These are phyloP conservation scores for Drechslerella coelobrocha DNA, from an alignment of 2,329 filamentous ascomycete species.

Conservation along the genomic window DNA sequence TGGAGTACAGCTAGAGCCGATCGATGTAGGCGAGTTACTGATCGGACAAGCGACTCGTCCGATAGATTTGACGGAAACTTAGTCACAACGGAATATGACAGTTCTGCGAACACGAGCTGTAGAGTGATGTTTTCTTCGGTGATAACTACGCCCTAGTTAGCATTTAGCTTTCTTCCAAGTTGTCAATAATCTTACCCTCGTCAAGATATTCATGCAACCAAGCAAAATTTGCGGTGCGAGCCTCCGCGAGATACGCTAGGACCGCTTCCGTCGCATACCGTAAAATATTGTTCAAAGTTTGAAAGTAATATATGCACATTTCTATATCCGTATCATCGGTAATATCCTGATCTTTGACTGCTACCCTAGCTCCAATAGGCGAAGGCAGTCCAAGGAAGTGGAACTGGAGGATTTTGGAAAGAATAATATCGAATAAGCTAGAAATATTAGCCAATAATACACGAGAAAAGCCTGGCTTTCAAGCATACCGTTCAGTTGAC, in stretches of 20 bases:
- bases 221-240: slow-evolving; percentile 12
- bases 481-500: slow-evolving; percentile 59
- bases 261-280: slow-evolving; percentile 60
- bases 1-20: slow-evolving; percentile 73
- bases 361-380: slow-evolving; percentile 54
- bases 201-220: slow-evolving; percentile 46
- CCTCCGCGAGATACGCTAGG: slow-evolving; percentile 29
- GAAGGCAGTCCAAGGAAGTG: slow-evolving; percentile 61
- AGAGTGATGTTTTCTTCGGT: slow-evolving; percentile 66
- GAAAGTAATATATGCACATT: slow-evolving; percentile 78
- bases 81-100: slow-evolving; percentile 64
- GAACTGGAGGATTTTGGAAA: slow-evolving; percentile 66
- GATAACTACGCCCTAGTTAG: slow-evolving; percentile 17
- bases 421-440: slow-evolving; percentile 69
- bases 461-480: slow-evolving; percentile 45
- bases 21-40: slow-evolving; percentile 73
- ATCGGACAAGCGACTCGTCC: slow-evolving; percentile 57
- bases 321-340: slow-evolving; percentile 72
- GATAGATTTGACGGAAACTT: slow-evolving; percentile 62
- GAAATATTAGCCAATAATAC: neutral
- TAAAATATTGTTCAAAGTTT: slow-evolving; percentile 75
- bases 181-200: slow-evolving; percentile 47
- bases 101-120: slow-evolving; percentile 72
- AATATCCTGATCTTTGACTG: slow-evolving; percentile 56
- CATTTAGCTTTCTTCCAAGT: neutral